Evolutionary conservation across 768 basidiomycete species (phyloP).

Genomic region (Termitomyces sp.): DNA sequence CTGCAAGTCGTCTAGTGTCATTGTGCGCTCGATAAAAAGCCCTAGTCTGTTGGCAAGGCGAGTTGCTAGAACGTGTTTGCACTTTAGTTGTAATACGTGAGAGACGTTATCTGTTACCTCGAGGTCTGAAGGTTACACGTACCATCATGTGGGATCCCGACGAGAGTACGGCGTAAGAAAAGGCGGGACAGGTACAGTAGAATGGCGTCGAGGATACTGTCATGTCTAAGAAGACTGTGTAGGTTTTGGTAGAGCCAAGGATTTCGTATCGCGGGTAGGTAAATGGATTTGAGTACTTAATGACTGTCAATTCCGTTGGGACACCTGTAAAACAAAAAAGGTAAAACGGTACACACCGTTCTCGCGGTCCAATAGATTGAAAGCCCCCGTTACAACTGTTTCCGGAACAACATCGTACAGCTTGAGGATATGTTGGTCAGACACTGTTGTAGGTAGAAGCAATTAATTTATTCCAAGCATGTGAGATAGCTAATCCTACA

Average conservation of each 20-base stretch:
- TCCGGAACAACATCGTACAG: slow-evolving; percentile 60
- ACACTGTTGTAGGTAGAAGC: slow-evolving; percentile 20
- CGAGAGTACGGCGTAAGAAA: slow-evolving; percentile 57
- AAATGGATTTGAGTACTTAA: slow-evolving; percentile 55
- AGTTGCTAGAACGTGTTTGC: slow-evolving; percentile 75
- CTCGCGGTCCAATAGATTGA: slow-evolving; percentile 72
- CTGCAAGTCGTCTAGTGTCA: slow-evolving; percentile 45
- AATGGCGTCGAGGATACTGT: slow-evolving; percentile 33
- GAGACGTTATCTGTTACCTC: neutral
- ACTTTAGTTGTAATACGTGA: slow-evolving; percentile 35
- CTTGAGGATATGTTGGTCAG: slow-evolving; percentile 50
- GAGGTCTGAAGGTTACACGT: slow-evolving; percentile 1
- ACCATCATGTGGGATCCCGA: slow-evolving; percentile 65
- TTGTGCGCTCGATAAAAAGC: slow-evolving; percentile 44
- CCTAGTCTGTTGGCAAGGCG: slow-evolving; percentile 52
- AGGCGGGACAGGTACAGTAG: slow-evolving; percentile 77
- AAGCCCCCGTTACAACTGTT: slow-evolving; percentile 57
- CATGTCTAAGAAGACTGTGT: slow-evolving; percentile 50
- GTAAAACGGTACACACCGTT: slow-evolving; percentile 39
- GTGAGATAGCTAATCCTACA: slow-evolving; percentile 19
- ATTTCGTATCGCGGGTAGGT: slow-evolving; percentile 63
- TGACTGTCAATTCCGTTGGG: slow-evolving; percentile 34
- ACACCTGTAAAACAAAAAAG: neutral
- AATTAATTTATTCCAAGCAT: neutral
- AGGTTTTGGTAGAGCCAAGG: slow-evolving; percentile 57